Evolutionary conservation across 2,329 filamentous ascomycete genomes (phyloP).

Genomic region (Macrophomina tecta): DNA sequence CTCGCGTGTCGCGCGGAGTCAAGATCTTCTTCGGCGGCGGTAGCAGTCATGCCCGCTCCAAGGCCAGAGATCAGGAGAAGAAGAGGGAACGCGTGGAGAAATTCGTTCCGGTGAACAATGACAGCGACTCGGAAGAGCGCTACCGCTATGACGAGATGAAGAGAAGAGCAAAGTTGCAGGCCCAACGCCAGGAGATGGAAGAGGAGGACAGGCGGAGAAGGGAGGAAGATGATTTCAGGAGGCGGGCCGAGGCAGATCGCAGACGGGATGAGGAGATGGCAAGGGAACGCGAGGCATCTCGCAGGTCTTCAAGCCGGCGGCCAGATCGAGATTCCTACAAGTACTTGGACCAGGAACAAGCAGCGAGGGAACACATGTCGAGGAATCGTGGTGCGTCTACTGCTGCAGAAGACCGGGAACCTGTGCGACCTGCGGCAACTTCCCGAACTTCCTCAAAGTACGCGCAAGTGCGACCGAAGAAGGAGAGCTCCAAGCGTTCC

Average conservation of each 20-base stretch:
- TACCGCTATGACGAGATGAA: slow-evolving; percentile 44
- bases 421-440: neutral
- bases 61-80: slow-evolving; percentile 20
- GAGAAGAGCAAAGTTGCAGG: neutral
- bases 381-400: slow-evolving; percentile 6
- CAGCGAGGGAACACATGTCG: slow-evolving; percentile 20
- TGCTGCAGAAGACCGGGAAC: slow-evolving; percentile 3
- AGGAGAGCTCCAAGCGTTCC: slow-evolving; percentile 13
- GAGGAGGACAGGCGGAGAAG: slow-evolving; percentile 46
- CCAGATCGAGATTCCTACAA: slow-evolving; percentile 10
- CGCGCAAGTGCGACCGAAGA: slow-evolving; percentile 20
- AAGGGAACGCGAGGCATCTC: slow-evolving; percentile 30
- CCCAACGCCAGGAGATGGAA: slow-evolving; percentile 4
- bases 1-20: neutral
- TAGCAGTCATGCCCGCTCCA: slow-evolving; percentile 17
- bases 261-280: slow-evolving; percentile 27
- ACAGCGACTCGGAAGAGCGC: slow-evolving; percentile 25
- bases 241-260: slow-evolving; percentile 31
- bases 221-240: slow-evolving; percentile 44
- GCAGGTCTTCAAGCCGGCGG: slow-evolving; percentile 17
- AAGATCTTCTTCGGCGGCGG: slow-evolving; percentile 29
- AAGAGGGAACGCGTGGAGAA: slow-evolving; percentile 22
- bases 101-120: slow-evolving; percentile 15
- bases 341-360: slow-evolving; percentile 4
- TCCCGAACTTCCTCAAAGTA: neutral